These are phyloP conservation scores for Cercospora berteroae DNA, from an alignment of 2,329 filamentous ascomycete species.

Conservation along the genomic window DNA sequence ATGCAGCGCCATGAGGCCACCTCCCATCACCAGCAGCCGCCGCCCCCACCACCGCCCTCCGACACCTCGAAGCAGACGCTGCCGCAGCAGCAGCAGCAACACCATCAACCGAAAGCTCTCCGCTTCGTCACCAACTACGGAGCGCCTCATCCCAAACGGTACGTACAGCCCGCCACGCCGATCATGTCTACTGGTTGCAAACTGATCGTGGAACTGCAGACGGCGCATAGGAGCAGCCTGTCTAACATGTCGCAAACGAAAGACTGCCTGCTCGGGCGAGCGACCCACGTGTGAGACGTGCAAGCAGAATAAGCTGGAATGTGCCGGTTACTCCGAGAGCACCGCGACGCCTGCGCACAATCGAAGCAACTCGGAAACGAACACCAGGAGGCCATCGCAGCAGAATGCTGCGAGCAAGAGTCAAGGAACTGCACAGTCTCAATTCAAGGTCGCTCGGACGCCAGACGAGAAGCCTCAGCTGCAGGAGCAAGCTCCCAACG, in stretches of 20 bases:
- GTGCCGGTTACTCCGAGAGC: constrained; percentile 47
- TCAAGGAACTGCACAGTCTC: neutral
- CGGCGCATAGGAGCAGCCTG: constrained; percentile 73
- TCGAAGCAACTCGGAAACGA: constrained; percentile 21
- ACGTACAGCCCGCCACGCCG: neutral
- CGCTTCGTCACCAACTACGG: constrained; percentile 82
- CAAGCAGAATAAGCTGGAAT: constrained; percentile 49
- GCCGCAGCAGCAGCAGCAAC: constrained; percentile 10
- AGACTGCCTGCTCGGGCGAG: constrained; percentile 50
- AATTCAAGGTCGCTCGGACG: neutral
- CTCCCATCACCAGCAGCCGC: constrained; percentile 9
- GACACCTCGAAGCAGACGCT: neutral
- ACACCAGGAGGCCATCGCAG: constrained; percentile 5
- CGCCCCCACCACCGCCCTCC: constrained; percentile 7
- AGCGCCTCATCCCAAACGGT: constrained; percentile 70
- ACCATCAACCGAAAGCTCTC: constrained; percentile 28
- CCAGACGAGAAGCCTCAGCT: constrained; percentile 2
- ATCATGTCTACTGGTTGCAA: neutral
- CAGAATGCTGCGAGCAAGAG: constrained; percentile 7
- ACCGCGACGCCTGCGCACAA: constrained; percentile 17
- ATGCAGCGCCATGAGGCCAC: constrained; percentile 21
- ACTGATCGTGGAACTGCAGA: constrained; percentile 36
- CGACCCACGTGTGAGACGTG: constrained; percentile 48
- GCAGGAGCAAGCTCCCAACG: constrained; percentile 7
- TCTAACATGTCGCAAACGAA: constrained; percentile 50